Conservation (phyloP, 768 basidiomycete species). For the Kwoniella sp. region DNA sequence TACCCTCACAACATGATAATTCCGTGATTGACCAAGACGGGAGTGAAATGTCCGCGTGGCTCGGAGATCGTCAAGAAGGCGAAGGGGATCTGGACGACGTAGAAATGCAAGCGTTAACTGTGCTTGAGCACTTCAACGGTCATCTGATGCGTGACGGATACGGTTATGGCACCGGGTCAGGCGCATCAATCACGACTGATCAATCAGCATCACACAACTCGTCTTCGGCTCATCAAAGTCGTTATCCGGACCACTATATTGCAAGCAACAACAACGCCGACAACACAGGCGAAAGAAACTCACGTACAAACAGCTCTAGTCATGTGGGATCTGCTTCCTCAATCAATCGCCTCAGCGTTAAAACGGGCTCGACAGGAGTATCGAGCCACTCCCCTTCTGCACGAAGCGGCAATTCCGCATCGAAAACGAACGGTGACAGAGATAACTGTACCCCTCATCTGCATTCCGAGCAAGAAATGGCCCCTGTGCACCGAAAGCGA, state of each 20-base stretch:
- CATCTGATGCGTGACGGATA: constrained; percentile 10
- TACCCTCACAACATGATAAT: not conserved
- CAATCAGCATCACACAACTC: constrained; percentile 1
- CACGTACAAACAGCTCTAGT: not conserved
- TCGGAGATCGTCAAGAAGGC: not conserved
- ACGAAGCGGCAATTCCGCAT: not conserved
- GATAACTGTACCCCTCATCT: not conserved
- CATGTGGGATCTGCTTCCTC: not conserved
- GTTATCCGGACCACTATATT: too few species aligned
- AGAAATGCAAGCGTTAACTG: constrained; percentile 12
- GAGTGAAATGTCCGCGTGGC: not conserved
- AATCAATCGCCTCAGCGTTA: not conserved
- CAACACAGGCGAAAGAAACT: too few species aligned
- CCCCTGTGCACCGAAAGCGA: not conserved
- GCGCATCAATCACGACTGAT: not conserved
- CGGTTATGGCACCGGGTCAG: constrained; percentile 11
- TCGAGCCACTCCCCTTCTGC: not conserved
- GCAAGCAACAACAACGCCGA: not conserved
- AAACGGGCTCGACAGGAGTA: not conserved
- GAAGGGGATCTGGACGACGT: constrained; percentile 14
- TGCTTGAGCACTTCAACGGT: constrained; percentile 14
- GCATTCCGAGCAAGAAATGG: not conserved
- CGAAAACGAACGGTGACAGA: not conserved
- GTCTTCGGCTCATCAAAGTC: not conserved
- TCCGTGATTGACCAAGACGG: not conserved